Conservation (phyloP, 805 yeast genomes). For the Priceomyces haplophilus region DNA sequence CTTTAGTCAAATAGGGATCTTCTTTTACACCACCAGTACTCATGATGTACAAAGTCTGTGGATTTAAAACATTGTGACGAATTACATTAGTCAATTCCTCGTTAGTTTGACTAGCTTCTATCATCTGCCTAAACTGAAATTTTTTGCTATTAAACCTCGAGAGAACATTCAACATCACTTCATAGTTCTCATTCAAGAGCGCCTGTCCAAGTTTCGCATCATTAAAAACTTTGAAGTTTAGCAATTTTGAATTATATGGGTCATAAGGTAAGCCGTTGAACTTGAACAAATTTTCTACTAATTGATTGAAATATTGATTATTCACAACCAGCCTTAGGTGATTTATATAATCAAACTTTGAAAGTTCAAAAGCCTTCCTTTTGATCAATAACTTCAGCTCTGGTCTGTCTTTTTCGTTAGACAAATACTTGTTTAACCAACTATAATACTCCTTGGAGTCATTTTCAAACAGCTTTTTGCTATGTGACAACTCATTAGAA, state of each 20-base stretch:
- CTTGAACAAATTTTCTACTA: slow-evolving; percentile 35
- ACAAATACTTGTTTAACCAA: slow-evolving; percentile 43
- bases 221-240: slow-evolving; percentile 11
- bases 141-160: slow-evolving; percentile 42
- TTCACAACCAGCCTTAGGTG: slow-evolving; percentile 35
- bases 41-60: not conserved
- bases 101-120: slow-evolving; percentile 37
- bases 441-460: slow-evolving; percentile 41
- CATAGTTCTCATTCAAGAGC: slow-evolving; percentile 19
- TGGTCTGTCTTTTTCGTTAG: slow-evolving; percentile 43
- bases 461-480: slow-evolving; percentile 35
- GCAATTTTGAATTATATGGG: slow-evolving; percentile 9
- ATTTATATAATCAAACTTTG: slow-evolving; percentile 46
- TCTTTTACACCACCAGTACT: slow-evolving; percentile 8
- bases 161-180: slow-evolving; percentile 31
- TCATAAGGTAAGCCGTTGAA: slow-evolving; percentile 23
- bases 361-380: slow-evolving; percentile 39
- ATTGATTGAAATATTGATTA: slow-evolving; percentile 39
- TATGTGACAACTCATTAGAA: slow-evolving; percentile 21
- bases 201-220: slow-evolving; percentile 12
- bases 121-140: slow-evolving; percentile 38
- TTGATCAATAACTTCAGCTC: slow-evolving; percentile 36
- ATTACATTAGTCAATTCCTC: slow-evolving; percentile 37
- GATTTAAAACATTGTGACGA: slow-evolving; percentile 23
- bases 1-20: slow-evolving; percentile 18